phyloP scores from a whole-genome alignment of 352 stramenopile genomes.

The Pythium grandisporangium region DNA sequence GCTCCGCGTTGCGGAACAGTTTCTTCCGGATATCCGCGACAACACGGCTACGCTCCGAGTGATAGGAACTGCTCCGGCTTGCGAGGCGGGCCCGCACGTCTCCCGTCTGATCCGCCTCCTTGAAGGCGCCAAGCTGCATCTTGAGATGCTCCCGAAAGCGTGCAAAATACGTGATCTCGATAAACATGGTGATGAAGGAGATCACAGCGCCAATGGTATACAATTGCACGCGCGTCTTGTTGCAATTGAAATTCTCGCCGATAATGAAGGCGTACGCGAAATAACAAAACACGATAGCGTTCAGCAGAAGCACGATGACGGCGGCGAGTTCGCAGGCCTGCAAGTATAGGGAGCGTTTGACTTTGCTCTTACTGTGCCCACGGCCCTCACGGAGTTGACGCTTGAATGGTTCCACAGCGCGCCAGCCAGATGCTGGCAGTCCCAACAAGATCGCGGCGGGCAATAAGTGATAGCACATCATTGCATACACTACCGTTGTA shows the following conservation, averaged over 20 bases:
- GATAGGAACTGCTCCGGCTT: constrained; percentile 19
- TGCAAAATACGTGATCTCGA: constrained; percentile 70
- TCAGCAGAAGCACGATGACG: constrained; percentile 38
- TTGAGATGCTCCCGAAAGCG: constrained; percentile 82
- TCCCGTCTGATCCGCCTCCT: constrained; percentile 76
- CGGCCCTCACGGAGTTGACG: constrained; percentile 15
- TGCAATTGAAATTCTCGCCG: constrained; percentile 62
- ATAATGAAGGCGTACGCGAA: constrained; percentile 52
- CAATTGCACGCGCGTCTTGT: constrained; percentile 11
- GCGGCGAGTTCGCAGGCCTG: constrained; percentile 64
- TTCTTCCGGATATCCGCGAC: constrained; percentile 57
- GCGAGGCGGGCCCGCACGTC: constrained; percentile 48
- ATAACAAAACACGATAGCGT: constrained; percentile 50
- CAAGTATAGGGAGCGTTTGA: constrained; percentile 65
- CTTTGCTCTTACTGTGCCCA: constrained; percentile 30
- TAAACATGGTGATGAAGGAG: constrained; percentile 43
- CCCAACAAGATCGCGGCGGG: constrained; percentile 52
- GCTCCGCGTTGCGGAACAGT: constrained; percentile 57
- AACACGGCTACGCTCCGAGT: constrained; percentile 30
- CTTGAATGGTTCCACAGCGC: constrained; percentile 65
- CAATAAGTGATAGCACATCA: constrained; percentile 58
- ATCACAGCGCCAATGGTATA: constrained; percentile 40
- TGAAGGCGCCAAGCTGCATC: constrained; percentile 79
- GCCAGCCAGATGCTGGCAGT: constrained; percentile 45
- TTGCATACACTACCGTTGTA: constrained; percentile 50